These are phyloP conservation scores for Melastoma malabathricum DNA, from an alignment of 345 rosid species.

Conservation along the genomic window DNA sequence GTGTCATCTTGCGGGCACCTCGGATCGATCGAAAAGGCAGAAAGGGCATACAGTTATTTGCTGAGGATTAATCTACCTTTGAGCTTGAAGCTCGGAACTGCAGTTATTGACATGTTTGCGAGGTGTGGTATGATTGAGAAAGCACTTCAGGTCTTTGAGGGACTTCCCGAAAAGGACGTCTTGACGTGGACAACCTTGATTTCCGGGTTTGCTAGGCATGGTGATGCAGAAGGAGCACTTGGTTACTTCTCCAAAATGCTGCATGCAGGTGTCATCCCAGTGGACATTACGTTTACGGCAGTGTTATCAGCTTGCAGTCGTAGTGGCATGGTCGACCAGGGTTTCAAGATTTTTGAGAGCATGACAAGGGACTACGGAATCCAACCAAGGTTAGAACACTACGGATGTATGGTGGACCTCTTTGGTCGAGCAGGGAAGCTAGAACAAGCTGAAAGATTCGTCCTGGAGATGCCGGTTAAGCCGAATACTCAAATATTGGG, in stretches of 20 bases:
- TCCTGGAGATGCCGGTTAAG: slow-evolving; percentile 48
- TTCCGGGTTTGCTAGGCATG: slow-evolving; percentile 57
- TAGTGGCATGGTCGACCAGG: slow-evolving; percentile 50
- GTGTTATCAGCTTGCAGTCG: slow-evolving; percentile 70
- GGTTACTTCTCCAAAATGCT: slow-evolving; percentile 38
- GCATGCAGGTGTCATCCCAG: slow-evolving; percentile 27
- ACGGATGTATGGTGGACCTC: slow-evolving; percentile 71
- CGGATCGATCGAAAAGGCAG: slow-evolving; percentile 48
- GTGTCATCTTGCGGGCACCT: slow-evolving; percentile 59
- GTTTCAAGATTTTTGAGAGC: slow-evolving; percentile 40
- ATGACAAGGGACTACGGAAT: slow-evolving; percentile 32
- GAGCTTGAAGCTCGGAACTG: slow-evolving; percentile 54
- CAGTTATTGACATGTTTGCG: slow-evolving; percentile 62
- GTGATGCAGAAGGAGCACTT: slow-evolving; percentile 36
- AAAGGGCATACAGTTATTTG: slow-evolving; percentile 44
- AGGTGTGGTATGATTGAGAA: slow-evolving; percentile 49
- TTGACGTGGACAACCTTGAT: slow-evolving; percentile 59
- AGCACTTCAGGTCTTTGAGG: slow-evolving; percentile 37
- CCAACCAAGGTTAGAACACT: slow-evolving; percentile 60
- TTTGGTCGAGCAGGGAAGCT: slow-evolving; percentile 66
- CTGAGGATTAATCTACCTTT: slow-evolving; percentile 21
- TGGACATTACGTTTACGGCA: slow-evolving; percentile 51
- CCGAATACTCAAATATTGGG: slow-evolving; percentile 62
- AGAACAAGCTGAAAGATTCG: slow-evolving; percentile 51
- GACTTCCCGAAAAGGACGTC: slow-evolving; percentile 36